Base-by-base conservation (phyloP, 768 basidiomycete species). In the Leucosporidium creatinivorum region DNA sequence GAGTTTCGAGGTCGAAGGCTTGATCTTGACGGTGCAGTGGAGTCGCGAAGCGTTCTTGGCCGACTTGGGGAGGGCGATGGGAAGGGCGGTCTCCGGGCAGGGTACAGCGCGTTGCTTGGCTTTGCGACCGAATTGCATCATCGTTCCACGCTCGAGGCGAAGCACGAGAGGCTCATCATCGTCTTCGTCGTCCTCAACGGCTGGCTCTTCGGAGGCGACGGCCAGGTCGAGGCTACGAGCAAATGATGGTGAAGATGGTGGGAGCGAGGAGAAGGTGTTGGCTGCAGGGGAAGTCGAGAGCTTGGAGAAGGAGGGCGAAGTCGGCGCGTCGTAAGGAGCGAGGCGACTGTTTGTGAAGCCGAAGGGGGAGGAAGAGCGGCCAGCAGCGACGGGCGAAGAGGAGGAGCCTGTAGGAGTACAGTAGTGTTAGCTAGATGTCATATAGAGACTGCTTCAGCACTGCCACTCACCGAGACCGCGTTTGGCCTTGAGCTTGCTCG, bases 21-120 rank as follows among this genome's bases (percentile, higher is more conserved):
- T 39, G 65, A 72, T 52, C 48, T 64, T 48, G 3, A 51, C 67
- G 10, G 65, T 64, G 36, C 67, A 69, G 36, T 72, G 70, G 26
- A 72, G 52, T 4, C 70, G 30, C 33, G 70, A 72, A 1, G 67
- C 70, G 51, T 72, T 72, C 62, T 67, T 69, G 3, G 70, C 70
- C 19, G 62, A 36, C 39, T 56, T 56, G 4, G 70, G 70, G 15
- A 72, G 62, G 8, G 63, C 26, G 60, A 72, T 51, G 30, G 70
- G 62, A 10, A 72, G 23, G 30, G 63, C 57, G 5, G 52, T 50
- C 13, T 61, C 44, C 23, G 65, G 62, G 31, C 39, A 44, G 15
- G 39, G 39, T 13, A 44, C 8, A 8, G 39, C 39, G 39, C 39
- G 39, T 28, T 67, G 63, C 39, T 68, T 68, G 31, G 67, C 70